Conservation (phyloP, 2,329 filamentous ascomycete genomes). For the Fusarium ramigenum region DNA sequence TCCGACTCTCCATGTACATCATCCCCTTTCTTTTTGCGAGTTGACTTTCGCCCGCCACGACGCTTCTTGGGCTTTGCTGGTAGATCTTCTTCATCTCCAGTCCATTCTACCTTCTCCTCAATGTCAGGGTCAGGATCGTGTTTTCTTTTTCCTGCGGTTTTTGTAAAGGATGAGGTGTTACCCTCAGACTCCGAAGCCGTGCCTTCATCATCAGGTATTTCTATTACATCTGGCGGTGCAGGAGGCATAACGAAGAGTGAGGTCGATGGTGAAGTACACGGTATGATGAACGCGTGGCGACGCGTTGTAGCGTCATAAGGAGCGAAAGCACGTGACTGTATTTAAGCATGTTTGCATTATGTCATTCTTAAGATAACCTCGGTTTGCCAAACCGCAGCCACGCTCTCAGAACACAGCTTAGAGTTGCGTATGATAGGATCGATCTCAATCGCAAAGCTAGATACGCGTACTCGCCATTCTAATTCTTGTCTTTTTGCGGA, state of each 20-base stretch:
- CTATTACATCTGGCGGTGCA: slow-evolving; percentile 32
- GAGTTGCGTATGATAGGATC: neutral
- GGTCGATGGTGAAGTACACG: neutral
- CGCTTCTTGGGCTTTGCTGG: slow-evolving; percentile 64
- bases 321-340: slow-evolving; percentile 40
- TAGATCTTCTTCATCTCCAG: slow-evolving; percentile 67
- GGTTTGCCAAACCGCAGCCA: neutral
- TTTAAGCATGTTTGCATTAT: neutral
- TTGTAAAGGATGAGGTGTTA: slow-evolving; percentile 1
- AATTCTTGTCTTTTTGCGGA: neutral
- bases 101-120: slow-evolving; percentile 61
- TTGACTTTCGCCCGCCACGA: slow-evolving; percentile 44
- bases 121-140: slow-evolving; percentile 45
- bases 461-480: neutral
- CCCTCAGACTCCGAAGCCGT: slow-evolving; percentile 35
- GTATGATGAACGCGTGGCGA: slow-evolving; percentile 17
- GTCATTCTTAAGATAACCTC: neutral
- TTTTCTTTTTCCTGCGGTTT: slow-evolving; percentile 51
- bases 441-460: neutral
- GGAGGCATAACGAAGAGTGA: slow-evolving; percentile 24
- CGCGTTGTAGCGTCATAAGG: slow-evolving; percentile 13
- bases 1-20: slow-evolving; percentile 44
- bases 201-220: slow-evolving; percentile 41
- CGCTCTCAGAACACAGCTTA: neutral
- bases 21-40: slow-evolving; percentile 40